Base-by-base conservation (phyloP, 108 stramenopile species). In the Phaeodactylum tricornutum region DNA sequence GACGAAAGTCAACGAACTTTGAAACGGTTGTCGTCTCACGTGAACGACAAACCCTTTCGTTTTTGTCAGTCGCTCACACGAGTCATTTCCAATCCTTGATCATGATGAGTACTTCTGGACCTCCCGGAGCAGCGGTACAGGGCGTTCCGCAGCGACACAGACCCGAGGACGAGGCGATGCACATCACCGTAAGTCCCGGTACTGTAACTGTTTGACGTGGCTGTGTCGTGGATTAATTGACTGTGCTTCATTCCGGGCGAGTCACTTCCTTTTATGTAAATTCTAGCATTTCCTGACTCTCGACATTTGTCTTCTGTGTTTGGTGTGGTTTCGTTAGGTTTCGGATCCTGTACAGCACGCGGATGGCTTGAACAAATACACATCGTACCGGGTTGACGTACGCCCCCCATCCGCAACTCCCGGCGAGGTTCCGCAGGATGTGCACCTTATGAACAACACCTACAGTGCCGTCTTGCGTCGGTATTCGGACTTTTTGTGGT, bases 401-500 rank as follows among this genome's bases (percentile, higher is more conserved):
- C 81, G 84, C 38, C 77, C 83, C 34, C 87, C 68, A 15, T 39
- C 66, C 37, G 41, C 53, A 30, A 35, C 55, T 35, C 60, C 66
- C 31, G 43, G 9, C 15, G 38, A 40, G 15, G 15, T 15, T 12
- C 16, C 41, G 20, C 50, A 51, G 25, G 74, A 76, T 40, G 15
- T 57, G 9, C 23, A 14, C 12, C 36, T 52, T 43, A 62, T 81
- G 61, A 50, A 71, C 3, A 57, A 50, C 29, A 63, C 61, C 42
- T 81, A 77, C 52, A 72, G 75, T 38, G 74, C 81, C 11, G 93
- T 94, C n/a, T 48, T 94, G 28, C 77, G 96, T 21, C 86, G 96
- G 1, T 97, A 95, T 61, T 83, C 81, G 31, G 96, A 98, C 67
- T 98, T 98, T 65, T 62, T 90, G 25, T 98, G 97, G 97, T 72